phyloP scores from a whole-genome alignment of 345 rosid genomes.

The Nasturtium officinale region DNA sequence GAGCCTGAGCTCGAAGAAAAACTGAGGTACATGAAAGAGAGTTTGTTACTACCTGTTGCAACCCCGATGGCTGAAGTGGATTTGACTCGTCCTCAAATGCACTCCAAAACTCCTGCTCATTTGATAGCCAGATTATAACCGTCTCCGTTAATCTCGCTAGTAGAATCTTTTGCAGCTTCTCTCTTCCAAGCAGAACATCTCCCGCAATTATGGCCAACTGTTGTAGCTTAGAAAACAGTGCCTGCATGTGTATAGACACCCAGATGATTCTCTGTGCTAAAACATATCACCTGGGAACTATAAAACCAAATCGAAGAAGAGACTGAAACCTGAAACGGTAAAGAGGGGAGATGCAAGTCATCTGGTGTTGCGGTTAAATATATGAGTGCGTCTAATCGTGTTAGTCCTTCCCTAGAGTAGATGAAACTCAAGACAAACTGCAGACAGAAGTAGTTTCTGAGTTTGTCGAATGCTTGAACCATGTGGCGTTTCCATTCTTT shows the following conservation, averaged over 20 bases:
- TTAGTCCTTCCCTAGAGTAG: constrained; percentile 90
- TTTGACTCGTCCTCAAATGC: constrained; percentile 80
- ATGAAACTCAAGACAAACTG: constrained; percentile 94
- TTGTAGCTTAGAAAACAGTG: constrained; percentile 91
- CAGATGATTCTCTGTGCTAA: constrained; percentile 4
- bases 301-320: constrained; percentile 13
- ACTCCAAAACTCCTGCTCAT: constrained; percentile 95
- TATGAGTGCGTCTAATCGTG: constrained; percentile 73
- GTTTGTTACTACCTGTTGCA: constrained; percentile 83
- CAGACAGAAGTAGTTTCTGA: constrained; percentile 87
- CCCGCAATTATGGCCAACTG: constrained; percentile 95
- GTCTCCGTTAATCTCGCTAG: constrained; percentile 97
- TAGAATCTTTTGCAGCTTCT: constrained; percentile 85
- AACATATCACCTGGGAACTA: constrained; percentile 4
- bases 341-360: constrained; percentile 74
- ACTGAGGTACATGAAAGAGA: constrained; percentile 16
- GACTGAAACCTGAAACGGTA: constrained; percentile 83
- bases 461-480: constrained; percentile 90
- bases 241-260: constrained; percentile 53
- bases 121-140: constrained; percentile 89
- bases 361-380: constrained; percentile 71
- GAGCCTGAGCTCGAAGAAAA: neutral
- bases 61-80: constrained; percentile 72
- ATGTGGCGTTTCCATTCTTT: constrained; percentile 92
- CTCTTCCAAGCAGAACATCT: constrained; percentile 86